Evolutionary conservation across 208 protist genomes (phyloP), one percentile per base, ranked within the genome.

Genomic region (Crithidia sp.): DNA sequence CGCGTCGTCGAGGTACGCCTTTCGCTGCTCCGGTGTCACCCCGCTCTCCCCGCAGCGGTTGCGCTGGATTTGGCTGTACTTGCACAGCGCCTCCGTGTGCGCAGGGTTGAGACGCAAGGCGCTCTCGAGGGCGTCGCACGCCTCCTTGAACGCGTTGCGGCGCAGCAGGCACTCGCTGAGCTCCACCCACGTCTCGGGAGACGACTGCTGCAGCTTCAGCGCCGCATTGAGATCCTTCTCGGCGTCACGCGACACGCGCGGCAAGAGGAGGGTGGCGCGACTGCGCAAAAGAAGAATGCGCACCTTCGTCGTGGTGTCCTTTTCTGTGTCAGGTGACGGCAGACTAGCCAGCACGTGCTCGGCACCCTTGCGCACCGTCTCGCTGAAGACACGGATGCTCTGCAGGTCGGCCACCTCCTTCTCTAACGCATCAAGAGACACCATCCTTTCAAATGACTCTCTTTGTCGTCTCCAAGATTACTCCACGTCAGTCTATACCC

Each of bases 1-100:
- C 2, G 92, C 69, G 44, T 93, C 86, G 40, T 76, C 61, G 36
- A 96, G 60, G 66, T 83, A 85, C 55, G 37, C 59, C 36, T 66
- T 67, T 13, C 83, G 76, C 75, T 93, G 76, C 63, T 75, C 83
- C 39, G 70, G 68, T 5, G 88, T 75, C 14, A 93, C 59, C 2
- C 73, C 82, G 4, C 72, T 28, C 49, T 91, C 86, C 36, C 76
- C 71, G 60, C 89, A 93, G n/a, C 87, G 87, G 69, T 82, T 88
- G 55, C 92, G 90, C 64, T 90, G 83, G 53, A 95, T 67, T 65
- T 89, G 89, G 67, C 92, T 96, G 80, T 95, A 94, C 76, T 87
- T 76, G 77, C 86, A 91, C 47, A 96, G 76, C 40, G 89, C 92
- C n/a, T 67, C 75, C 16, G 81, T 81, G 75, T 85, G 75, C 17